phyloP scores from a whole-genome alignment of 768 basidiomycete genomes.

The Mycena latifolia region DNA sequence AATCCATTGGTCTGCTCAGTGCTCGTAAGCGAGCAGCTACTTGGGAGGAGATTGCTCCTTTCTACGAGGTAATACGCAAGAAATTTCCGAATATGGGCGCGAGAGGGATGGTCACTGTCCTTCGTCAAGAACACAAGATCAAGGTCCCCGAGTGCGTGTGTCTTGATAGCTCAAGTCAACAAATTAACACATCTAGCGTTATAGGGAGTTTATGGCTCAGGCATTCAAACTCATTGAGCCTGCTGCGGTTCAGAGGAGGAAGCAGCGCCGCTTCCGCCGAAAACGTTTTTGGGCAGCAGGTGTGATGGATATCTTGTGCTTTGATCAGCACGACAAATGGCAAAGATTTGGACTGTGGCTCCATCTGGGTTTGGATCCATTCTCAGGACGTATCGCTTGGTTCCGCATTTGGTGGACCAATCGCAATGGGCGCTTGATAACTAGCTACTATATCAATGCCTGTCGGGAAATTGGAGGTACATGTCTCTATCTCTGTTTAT shows the following conservation, averaged over 20 bases:
- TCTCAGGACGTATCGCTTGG: conserved; percentile 48
- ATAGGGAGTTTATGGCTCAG: background rate
- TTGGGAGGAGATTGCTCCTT: background rate
- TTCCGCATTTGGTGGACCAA: conserved; percentile 59
- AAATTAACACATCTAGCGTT: background rate
- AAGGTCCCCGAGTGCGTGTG: conserved; percentile 36
- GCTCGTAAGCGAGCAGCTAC: background rate
- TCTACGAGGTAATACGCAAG: background rate
- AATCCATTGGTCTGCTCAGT: too few species aligned
- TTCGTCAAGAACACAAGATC: conserved; percentile 32
- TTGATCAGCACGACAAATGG: conserved; percentile 64
- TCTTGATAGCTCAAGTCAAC: background rate
- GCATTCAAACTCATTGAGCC: conserved; percentile 22
- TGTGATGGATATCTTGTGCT: conserved; percentile 48
- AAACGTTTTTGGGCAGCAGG: conserved; percentile 54
- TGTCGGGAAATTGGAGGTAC: conserved; percentile 37
- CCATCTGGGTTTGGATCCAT: conserved; percentile 52
- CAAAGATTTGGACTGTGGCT: conserved; percentile 47
- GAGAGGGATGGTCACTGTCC: conserved; percentile 27
- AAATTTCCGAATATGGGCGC: conserved; percentile 39
- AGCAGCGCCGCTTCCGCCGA: conserved; percentile 39
- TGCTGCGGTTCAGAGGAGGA: conserved; percentile 34
- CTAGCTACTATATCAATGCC: conserved; percentile 48
- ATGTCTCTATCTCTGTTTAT: conserved; percentile 9
- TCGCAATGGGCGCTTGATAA: conserved; percentile 48